Evolutionary conservation across 805 yeast species (phyloP), one percentile per base, ranked within the genome.

Genomic region (Monosporozyma servazzii): DNA sequence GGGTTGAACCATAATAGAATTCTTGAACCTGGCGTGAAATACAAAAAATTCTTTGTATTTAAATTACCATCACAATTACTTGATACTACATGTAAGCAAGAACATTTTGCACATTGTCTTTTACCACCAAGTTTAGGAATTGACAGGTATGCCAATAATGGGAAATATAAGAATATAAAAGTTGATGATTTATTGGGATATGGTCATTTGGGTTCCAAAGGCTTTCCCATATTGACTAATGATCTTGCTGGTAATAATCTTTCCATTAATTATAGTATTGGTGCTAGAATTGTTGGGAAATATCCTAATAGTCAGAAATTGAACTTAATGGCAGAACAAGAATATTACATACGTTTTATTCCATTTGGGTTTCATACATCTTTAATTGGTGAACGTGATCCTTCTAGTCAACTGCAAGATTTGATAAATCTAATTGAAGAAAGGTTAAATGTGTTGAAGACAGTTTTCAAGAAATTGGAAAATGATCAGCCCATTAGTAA

Each of bases 1-100:
- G 76, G 84, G 0, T 62, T 82, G 5, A 73, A 78, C 0, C 63
- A 72, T 51, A 73, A 72, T 45, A 65, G 80, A 55, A 56, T 71
- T 1, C 62, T 82, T 13, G 59, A 64, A 39, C 83, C 86, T 0
- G 68, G 75, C 20, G 61, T 56, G 1, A 74, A 68, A 50, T 76
- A 78, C 57, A 81, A 80, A 58, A 82, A 82, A 60, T 75, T 71
- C 53, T 79, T 82, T 59, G 72, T 76, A 25, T 82, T 82, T 60
- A 76, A 71, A 58, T 71, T 81, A 46, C 87, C 87, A 0, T 60
- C 67, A 17, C 71, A 69, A 52, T 64, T 80, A 42, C 62, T 82
- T 13, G 86, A 81, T 55, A 73, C 71, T 17, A 63, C 74, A 1
- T 81, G 86, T 57, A 66, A 71, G 5, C 76, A 78, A 51, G 70